phyloP scores from a whole-genome alignment of 805 yeast species.

The Huiozyma sinensis region DNA sequence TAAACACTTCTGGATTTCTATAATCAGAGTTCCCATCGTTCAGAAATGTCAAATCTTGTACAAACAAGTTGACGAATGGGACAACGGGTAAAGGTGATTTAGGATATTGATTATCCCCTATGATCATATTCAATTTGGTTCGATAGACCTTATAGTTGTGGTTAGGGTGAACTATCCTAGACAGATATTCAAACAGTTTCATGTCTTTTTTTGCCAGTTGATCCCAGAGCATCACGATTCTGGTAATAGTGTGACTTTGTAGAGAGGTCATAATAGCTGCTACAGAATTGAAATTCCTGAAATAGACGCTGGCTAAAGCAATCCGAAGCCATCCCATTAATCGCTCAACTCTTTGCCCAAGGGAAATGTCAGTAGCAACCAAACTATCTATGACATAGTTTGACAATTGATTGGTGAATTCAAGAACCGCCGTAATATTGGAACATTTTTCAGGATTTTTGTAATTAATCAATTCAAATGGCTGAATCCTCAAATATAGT shows the following conservation, averaged over 20 bases:
- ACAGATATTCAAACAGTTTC: conserved; percentile 51
- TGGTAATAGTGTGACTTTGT: conserved; percentile 60
- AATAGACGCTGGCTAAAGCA: conserved; percentile 59
- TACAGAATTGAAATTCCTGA: conserved; percentile 66
- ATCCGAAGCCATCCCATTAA: conserved; percentile 65
- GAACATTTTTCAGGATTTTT: conserved; percentile 50
- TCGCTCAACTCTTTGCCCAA: conserved; percentile 42
- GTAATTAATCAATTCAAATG: conserved; percentile 57
- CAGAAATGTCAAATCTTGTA: conserved; percentile 74
- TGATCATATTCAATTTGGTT: conserved; percentile 45
- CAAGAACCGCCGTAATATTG: conserved; percentile 48
- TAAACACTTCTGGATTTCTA: conserved; percentile 45
- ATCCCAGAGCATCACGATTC: conserved; percentile 52
- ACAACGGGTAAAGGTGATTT: conserved; percentile 47
- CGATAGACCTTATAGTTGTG: conserved; percentile 65
- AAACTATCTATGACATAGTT: conserved; percentile 65
- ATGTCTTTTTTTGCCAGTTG: conserved; percentile 47
- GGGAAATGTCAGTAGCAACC: conserved; percentile 38
- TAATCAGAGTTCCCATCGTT: conserved; percentile 69
- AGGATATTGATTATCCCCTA: conserved; percentile 28
- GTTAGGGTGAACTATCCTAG: conserved; percentile 62
- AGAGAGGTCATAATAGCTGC: conserved; percentile 71
- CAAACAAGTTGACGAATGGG: conserved; percentile 63
- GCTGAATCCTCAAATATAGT: conserved; percentile 50
- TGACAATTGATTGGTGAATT: conserved; percentile 62